These are phyloP conservation scores for Naumovozyma dairenensis DNA, from an alignment of 805 yeast genomes.

Conservation along the genomic window DNA sequence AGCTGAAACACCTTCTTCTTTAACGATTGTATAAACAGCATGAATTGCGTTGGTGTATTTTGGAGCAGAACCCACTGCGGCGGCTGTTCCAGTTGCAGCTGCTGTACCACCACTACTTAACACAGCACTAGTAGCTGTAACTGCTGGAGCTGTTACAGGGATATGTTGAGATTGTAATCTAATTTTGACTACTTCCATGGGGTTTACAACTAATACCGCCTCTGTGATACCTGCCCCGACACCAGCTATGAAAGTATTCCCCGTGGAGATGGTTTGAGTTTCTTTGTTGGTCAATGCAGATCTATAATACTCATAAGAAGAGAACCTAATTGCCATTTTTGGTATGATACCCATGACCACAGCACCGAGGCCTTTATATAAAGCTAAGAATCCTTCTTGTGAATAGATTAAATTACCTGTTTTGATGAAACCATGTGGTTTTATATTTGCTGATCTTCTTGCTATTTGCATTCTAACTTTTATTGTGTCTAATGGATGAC, in stretches of 20 bases:
- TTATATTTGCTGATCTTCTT: conserved; percentile 48
- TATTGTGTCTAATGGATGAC: conserved; percentile 97
- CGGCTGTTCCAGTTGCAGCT: conserved; percentile 26
- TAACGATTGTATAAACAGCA: conserved; percentile 71
- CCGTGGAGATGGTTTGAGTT: conserved; percentile 60
- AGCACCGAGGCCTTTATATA: conserved; percentile 94
- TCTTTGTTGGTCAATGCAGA: conserved; percentile 47
- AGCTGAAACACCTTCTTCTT: conserved; percentile 85
- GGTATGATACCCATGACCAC: conserved; percentile 96
- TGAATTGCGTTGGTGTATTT: conserved; percentile 90
- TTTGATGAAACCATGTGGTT: conserved; percentile 75
- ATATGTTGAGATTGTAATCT: conserved; percentile 85
- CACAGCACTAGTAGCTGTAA: conserved; percentile 1
- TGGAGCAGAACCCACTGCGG: conserved; percentile 41
- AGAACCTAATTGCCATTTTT: conserved; percentile 94
- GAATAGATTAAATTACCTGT: conserved; percentile 74
- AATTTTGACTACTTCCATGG: conserved; percentile 95
- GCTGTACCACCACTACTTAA: conserved; percentile 6
- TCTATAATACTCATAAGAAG: conserved; percentile 86
- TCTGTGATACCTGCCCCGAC: conserved; percentile 96
- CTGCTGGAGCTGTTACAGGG: conserved; percentile 27
- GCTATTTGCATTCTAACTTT: conserved; percentile 95
- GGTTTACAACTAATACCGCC: conserved; percentile 89
- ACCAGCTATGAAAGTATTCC: conserved; percentile 79
- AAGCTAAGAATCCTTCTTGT: conserved; percentile 74